phyloP scores from a whole-genome alignment of 208 protist genomes.

The Trypanosoma avium region DNA sequence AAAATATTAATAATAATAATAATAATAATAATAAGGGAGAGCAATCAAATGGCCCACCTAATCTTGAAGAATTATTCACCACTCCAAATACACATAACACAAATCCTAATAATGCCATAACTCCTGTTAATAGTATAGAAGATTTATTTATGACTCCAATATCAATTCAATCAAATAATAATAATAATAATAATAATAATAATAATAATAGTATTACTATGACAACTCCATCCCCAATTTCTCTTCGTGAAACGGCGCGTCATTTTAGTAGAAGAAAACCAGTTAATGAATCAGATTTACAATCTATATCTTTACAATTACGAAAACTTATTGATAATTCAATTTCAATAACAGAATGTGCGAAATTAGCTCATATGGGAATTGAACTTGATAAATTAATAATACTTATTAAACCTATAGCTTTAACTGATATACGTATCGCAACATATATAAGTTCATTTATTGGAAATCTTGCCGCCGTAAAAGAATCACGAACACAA shows the following conservation, averaged over 20 bases:
- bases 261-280: not conserved
- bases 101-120: no score
- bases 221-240: no score
- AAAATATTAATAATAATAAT: no score
- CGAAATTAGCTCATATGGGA: constrained; percentile 3
- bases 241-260: not conserved
- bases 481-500: constrained; percentile 10
- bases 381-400: constrained; percentile 24
- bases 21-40: no score
- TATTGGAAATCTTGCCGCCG: constrained; percentile 29
- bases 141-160: constrained; percentile 7
- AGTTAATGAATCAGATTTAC: constrained; percentile 19
- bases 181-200: no score
- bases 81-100: no score
- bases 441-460: constrained; percentile 35
- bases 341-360: constrained; percentile 2
- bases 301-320: constrained; percentile 10
- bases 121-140: no score
- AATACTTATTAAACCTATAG: constrained; percentile 18
- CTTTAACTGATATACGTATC: constrained; percentile 17
- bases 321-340: constrained; percentile 19
- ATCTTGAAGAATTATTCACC: no score
- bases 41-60: no score
- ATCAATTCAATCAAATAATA: not conserved
- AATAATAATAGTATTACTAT: no score